These are phyloP conservation scores for Periglandula ipomoeae DNA, from an alignment of 2,329 filamentous ascomycete genomes.

Conservation along the genomic window DNA sequence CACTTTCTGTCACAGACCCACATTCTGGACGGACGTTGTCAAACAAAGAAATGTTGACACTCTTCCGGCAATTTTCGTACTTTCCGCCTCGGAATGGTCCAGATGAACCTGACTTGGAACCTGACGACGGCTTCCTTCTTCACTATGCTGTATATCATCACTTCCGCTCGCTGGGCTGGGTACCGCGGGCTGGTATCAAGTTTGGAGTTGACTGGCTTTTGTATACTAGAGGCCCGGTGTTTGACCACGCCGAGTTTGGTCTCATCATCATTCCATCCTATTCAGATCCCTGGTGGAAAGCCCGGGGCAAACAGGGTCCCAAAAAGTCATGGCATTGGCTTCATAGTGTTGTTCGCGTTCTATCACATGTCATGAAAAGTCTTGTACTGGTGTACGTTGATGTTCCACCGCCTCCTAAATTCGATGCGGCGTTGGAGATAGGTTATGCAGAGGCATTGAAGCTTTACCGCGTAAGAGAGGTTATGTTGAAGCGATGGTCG, in stretches of 20 bases:
- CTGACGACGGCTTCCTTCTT: conserved; percentile 77
- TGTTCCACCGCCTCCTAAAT: conserved; percentile 58
- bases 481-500: conserved; percentile 75
- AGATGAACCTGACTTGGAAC: conserved; percentile 37
- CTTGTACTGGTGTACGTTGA: conserved; percentile 87
- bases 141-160: conserved; percentile 92
- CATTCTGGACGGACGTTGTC: conserved; percentile 36
- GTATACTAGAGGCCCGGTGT: conserved; percentile 86
- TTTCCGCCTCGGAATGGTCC: conserved; percentile 47
- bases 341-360: conserved; percentile 80
- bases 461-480: conserved; percentile 69
- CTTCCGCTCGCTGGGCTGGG: conserved; percentile 92
- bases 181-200: conserved; percentile 84
- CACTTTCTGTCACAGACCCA: conserved; percentile 52
- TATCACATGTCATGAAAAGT: conserved; percentile 84
- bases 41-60: conserved; percentile 47
- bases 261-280: conserved; percentile 79
- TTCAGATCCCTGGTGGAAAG: conserved; percentile 62
- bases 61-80: conserved; percentile 62
- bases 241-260: conserved; percentile 91
- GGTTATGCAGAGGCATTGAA: conserved; percentile 57
- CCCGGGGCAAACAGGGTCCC: conserved; percentile 39
- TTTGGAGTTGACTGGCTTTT: conserved; percentile 94
- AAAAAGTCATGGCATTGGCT: conserved; percentile 68
- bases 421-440: conserved; percentile 31